Base-by-base conservation (phyloP, 352 stramenopile species). In the Phytophthora palmivora region DNA sequence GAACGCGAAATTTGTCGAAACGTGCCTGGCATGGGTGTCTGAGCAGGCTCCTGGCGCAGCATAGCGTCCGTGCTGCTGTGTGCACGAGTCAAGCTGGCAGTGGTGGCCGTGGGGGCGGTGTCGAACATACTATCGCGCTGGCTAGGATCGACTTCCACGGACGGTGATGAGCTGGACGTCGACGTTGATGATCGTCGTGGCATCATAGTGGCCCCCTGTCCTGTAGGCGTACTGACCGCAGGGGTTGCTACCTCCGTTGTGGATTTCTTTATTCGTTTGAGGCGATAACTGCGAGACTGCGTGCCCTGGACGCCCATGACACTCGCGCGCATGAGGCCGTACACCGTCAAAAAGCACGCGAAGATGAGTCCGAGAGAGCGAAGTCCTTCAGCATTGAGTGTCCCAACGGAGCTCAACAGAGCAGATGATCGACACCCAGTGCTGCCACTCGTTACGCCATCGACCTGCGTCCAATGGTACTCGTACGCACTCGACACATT, bases 321-420 rank as follows among this genome's bases (percentile, higher is more conserved):
- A 45, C 67, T 87, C 2, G 70, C 73, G 6, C 78, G 78, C 70
- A 84, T 83, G 43, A 84, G 66, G 3, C 66, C 75, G 50, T 83
- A 87, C 4, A 84, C 75, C 9, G 72, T 81, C 38, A 87, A 66
- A 48, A 87, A 84, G 58, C 75, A 87, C 22, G 75, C 70, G 22
- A 74, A 74, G 33, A 87, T 79, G 11, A 87, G 67, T 18, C 75
- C 65, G 2, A 87, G 72, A 4, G 67, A 81, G 55, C 66, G 72
- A 36, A 81, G 10, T 2, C 70, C 72, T 14, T 87, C 78, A 6
- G 61, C 67, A 24, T 72, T 71, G 6, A 71, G 37, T 9, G 38
- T 49, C 32, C 51, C 67, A 6, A 72, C 41, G 0, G 47, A 70
- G 24, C 42, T 48, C 41, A 76, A 24, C 48, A 76, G 24, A 28